Percentiles rank a stretch among this genome's conserved stretches.
These are phyloP conservation scores for Wickerhamomyces silvicola DNA, from an alignment of 805 yeast species.

Conservation along the genomic window DNA sequence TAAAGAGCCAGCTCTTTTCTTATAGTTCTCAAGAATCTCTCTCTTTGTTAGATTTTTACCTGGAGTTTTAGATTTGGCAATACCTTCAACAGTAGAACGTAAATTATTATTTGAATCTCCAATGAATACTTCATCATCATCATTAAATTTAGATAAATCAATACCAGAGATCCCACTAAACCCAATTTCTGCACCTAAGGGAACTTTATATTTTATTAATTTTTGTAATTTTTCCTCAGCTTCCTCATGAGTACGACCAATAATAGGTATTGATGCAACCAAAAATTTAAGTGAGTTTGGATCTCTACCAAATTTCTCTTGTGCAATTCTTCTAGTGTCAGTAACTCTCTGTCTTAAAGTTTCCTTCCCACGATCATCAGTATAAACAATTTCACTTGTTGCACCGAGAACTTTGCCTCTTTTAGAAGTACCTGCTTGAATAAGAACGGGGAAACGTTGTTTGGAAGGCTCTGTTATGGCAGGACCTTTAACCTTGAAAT, in stretches of 20 bases:
- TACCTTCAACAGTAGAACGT: slow-evolving; percentile 23
- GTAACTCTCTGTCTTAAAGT: too few species aligned
- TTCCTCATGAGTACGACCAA: slow-evolving; percentile 33
- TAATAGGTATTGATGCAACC: slow-evolving; percentile 27
- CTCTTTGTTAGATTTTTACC: slow-evolving; percentile 21
- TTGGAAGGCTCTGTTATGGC: slow-evolving; percentile 33
- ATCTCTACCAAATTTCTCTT: slow-evolving; percentile 27
- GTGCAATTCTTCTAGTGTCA: slow-evolving; percentile 22
- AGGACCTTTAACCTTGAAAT: slow-evolving; percentile 33
- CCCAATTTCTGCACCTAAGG: slow-evolving; percentile 27
- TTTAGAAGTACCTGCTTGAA: slow-evolving; percentile 36
- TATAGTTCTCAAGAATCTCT: slow-evolving; percentile 16
- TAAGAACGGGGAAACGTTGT: slow-evolving; percentile 34
- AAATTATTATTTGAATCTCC: slow-evolving; percentile 23
- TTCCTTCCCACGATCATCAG: slow-evolving; percentile 9
- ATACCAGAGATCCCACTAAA: slow-evolving; percentile 27
- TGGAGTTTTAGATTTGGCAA: slow-evolving; percentile 22
- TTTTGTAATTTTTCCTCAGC: slow-evolving; percentile 30
- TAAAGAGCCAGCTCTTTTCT: slow-evolving; percentile 25
- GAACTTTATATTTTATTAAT: slow-evolving; percentile 26
- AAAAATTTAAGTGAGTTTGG: slow-evolving; percentile 30
- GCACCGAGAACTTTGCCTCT: slow-evolving; percentile 35
- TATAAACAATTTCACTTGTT: slow-evolving; percentile 31
- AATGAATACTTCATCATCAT: slow-evolving; percentile 10
- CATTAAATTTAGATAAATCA: slow-evolving; percentile 17